Evolutionary conservation across 352 stramenopile species (phyloP).

Genomic region (Phytophthora melonis): DNA sequence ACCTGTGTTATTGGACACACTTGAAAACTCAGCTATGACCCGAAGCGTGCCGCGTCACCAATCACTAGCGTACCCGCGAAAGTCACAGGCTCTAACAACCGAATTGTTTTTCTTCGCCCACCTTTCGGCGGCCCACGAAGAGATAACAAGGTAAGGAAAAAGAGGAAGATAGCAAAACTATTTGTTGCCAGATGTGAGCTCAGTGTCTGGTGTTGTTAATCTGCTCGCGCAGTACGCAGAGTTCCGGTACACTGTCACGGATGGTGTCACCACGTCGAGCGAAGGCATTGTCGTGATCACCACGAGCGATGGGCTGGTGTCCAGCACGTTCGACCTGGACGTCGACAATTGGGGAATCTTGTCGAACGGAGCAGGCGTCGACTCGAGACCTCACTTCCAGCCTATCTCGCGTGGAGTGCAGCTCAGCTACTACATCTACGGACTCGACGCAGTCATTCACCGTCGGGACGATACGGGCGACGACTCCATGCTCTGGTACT

Average conservation of each 20-base stretch:
- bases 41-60: conserved; percentile 67
- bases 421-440: conserved; percentile 93
- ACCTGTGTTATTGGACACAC: neutral
- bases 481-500: conserved; percentile 90
- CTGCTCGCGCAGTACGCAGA: conserved; percentile 70
- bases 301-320: conserved; percentile 72
- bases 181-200: neutral
- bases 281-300: conserved; percentile 86
- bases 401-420: conserved; percentile 70
- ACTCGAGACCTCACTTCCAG: conserved; percentile 49
- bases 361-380: conserved; percentile 58
- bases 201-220: neutral
- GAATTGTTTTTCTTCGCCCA: conserved; percentile 84
- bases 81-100: conserved; percentile 89
- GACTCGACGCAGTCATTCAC: conserved; percentile 73
- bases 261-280: conserved; percentile 66
- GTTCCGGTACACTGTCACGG: conserved; percentile 89
- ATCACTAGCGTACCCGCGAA: conserved; percentile 64
- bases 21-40: conserved; percentile 85
- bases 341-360: conserved; percentile 85
- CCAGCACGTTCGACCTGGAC: conserved; percentile 83
- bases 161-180: neutral
- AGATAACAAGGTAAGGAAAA: conserved; percentile 59
- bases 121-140: conserved; percentile 65
- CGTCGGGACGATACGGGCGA: conserved; percentile 67